Evolutionary conservation across 2,329 filamentous ascomycete species (phyloP).

Genomic region (Sarocladium brachiariae): DNA sequence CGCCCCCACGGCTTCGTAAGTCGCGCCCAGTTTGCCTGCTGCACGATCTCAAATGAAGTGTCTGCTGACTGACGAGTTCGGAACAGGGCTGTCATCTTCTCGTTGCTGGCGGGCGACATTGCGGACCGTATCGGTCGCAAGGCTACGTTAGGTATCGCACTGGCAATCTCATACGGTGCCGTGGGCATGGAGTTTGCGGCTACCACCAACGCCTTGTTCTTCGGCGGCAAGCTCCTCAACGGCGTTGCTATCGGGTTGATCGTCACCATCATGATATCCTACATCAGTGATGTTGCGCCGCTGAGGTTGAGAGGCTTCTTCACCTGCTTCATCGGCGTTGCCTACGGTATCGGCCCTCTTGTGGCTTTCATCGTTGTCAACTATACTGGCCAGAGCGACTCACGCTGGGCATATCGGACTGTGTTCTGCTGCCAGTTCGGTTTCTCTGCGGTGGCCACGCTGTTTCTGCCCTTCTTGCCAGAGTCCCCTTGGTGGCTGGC

Average conservation of each 20-base stretch:
- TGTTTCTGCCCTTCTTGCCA: slow-evolving; percentile 19
- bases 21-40: no score
- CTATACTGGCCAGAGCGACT: slow-evolving; percentile 19
- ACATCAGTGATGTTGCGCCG: slow-evolving; percentile 21
- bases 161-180: slow-evolving; percentile 28
- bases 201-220: slow-evolving; percentile 32
- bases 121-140: slow-evolving; percentile 30
- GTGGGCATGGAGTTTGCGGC: slow-evolving; percentile 34
- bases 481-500: slow-evolving; percentile 28
- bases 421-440: slow-evolving; percentile 28
- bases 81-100: no score
- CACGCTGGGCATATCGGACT: slow-evolving; percentile 26
- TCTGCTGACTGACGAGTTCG: no score
- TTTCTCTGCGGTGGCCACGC: slow-evolving; percentile 22
- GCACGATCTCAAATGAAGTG: no score
- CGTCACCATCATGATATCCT: slow-evolving; percentile 20
- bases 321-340: slow-evolving; percentile 23
- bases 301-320: slow-evolving; percentile 12
- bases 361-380: slow-evolving; percentile 25
- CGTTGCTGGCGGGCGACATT: no score
- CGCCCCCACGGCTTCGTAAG: slow-evolving; percentile 31
- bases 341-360: slow-evolving; percentile 25
- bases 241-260: slow-evolving; percentile 28
- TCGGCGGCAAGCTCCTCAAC: slow-evolving; percentile 35
- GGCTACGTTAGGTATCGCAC: slow-evolving; percentile 25